Evolutionary conservation across 768 basidiomycete species (phyloP), one percentile per base, ranked within the genome.

Genomic region (Mycena maculata): DNA sequence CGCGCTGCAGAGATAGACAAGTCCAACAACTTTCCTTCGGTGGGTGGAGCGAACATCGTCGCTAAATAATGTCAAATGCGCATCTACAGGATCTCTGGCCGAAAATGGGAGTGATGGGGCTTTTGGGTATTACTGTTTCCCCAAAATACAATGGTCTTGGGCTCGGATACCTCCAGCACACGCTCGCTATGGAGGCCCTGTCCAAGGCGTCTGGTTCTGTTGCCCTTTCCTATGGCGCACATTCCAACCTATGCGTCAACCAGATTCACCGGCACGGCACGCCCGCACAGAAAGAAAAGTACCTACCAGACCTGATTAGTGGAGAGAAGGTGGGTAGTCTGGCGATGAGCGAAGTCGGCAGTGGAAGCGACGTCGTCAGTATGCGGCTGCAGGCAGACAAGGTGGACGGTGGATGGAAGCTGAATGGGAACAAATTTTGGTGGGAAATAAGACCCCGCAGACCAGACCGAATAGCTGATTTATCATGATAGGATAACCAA

Each of bases 401-500:
- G 81, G 83, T 90, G 7, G 80, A 87, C 28, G 92, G 89, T 44
- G 91, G 93, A 39, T 98, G 88, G 85, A 81, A 83, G 63, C 77
- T 98, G 69, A 96, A 93, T 73, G 96, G 96, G 0, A 94, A 89
- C 72, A 98, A 98, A 77, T 96, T 96, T 80, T 98, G 96, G 96
- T 94, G 66, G 63, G 87, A 77, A 16, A 65, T 52, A 23, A 36
- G 39, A 30, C 47, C 22, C 27, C 4, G 25, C 57, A n/a, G 23
- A 36, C 20, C 23, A 36, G 58, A 52, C 18, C 18, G 30, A 67
- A 61, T 69, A 55, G 57, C 13, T 31, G 16, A 64, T 36, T 58
- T n/a, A n/a, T n/a, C 11, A 22, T 45, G 52, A 0, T 67, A 96
- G 95, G 95, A 97, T 97, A 76, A 97, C 95, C 16, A 98, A 98